Evolutionary conservation across 768 basidiomycete genomes (phyloP).

Genomic region (Tylopilus intermedius): DNA sequence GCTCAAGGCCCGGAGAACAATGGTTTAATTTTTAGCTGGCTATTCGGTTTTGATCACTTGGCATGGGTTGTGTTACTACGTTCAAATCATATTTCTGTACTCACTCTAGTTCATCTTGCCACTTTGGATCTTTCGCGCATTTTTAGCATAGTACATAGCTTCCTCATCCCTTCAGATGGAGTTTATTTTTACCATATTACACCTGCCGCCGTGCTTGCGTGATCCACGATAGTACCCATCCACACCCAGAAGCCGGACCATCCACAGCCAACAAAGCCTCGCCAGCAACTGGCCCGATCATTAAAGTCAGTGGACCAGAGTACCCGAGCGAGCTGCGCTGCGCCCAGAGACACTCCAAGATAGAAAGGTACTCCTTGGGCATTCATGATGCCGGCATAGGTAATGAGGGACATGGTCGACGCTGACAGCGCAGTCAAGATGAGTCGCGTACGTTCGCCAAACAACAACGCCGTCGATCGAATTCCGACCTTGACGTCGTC

Average conservation of each 20-base stretch:
- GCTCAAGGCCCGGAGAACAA: constrained; percentile 47
- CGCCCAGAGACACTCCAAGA: constrained; percentile 67
- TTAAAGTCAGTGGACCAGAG: constrained; percentile 74
- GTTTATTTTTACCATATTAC: constrained; percentile 5
- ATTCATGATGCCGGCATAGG: constrained; percentile 78
- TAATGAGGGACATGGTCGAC: constrained; percentile 67
- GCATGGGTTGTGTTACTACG: too few species aligned
- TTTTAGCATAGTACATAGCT: background rate
- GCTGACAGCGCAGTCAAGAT: constrained; percentile 72
- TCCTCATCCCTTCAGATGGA: background rate
- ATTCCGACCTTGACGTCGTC: constrained; percentile 89
- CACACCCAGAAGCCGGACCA: constrained; percentile 87
- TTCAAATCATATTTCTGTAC: background rate
- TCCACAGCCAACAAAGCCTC: constrained; percentile 81
- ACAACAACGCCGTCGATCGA: constrained; percentile 90
- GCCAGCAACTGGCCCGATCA: constrained; percentile 77
- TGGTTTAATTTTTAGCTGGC: constrained; percentile 6
- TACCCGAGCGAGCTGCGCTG: constrained; percentile 72
- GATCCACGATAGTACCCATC: constrained; percentile 76
- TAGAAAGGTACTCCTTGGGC: constrained; percentile 76
- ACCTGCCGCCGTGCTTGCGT: constrained; percentile 30
- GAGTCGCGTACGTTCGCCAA: constrained; percentile 69
- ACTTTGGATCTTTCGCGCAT: background rate
- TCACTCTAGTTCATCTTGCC: background rate
- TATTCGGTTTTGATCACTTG: background rate